These are phyloP conservation scores for Papiliotrema laurentii DNA, from an alignment of 1,284 basidiomycete species.

Conservation along the genomic window DNA sequence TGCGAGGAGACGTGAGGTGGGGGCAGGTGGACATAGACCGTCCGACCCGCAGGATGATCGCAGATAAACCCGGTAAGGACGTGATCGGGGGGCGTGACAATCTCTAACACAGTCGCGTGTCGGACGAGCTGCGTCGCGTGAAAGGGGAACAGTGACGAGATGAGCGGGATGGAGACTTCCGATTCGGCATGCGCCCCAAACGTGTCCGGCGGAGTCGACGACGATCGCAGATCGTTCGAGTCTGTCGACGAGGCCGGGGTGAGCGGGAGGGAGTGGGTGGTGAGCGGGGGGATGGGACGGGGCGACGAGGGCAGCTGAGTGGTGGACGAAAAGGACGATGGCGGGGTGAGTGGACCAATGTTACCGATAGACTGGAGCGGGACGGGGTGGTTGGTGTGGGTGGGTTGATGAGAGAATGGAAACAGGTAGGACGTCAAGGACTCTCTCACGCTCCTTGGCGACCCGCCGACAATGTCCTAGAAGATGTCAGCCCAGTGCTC, in stretches of 20 bases:
- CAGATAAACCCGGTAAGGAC: slow-evolving; percentile 39
- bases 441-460: slow-evolving; percentile 41
- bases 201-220: background rate
- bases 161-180: slow-evolving; percentile 29
- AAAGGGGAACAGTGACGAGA: slow-evolving; percentile 40
- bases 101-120: slow-evolving; percentile 34
- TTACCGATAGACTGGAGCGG: slow-evolving; percentile 7
- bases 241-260: slow-evolving; percentile 14
- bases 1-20: slow-evolving; percentile 16
- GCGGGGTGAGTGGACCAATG: slow-evolving; percentile 21
- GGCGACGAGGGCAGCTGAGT: background rate
- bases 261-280: background rate
- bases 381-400: slow-evolving; percentile 9
- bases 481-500: background rate
- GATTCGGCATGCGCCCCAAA: too few relatives aligned
- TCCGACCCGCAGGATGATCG: slow-evolving; percentile 28
- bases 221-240: background rate
- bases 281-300: background rate
- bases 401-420: slow-evolving; percentile 21
- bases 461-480: slow-evolving; percentile 33
- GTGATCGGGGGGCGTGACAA: slow-evolving; percentile 40
- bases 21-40: slow-evolving; percentile 41
- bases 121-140: slow-evolving; percentile 27
- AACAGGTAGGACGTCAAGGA: slow-evolving; percentile 43
- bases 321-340: slow-evolving; percentile 10